A percentile compares a stretch with the other conserved stretches of the same genome.
Evolutionary conservation across 1,284 basidiomycete genomes (phyloP).

Genomic region (Bjerkandera adusta): DNA sequence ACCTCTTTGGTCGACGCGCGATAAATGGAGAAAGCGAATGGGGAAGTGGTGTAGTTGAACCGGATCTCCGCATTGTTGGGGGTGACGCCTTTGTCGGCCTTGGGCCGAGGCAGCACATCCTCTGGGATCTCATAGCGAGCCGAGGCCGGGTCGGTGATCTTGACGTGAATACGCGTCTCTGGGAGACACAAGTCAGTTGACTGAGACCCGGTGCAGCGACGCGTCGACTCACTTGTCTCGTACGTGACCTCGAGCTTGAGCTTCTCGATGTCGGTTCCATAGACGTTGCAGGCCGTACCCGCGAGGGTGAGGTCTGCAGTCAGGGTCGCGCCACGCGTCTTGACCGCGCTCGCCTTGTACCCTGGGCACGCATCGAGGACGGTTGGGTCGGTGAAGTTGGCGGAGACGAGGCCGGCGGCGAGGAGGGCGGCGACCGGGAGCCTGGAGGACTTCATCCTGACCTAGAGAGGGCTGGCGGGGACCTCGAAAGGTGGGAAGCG

Average conservation of each 20-base stretch:
- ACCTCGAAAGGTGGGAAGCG: not conserved
- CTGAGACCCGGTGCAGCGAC: too few relatives aligned
- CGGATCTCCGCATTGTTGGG: constrained; percentile 41
- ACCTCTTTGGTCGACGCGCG: constrained; percentile 53
- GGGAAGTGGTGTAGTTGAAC: constrained; percentile 67
- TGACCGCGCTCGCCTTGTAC: constrained; percentile 44
- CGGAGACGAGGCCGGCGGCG: constrained; percentile 7
- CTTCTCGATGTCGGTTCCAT: constrained; percentile 53
- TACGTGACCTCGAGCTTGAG: constrained; percentile 56
- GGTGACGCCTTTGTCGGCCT: constrained; percentile 26
- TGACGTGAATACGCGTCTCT: constrained; percentile 66
- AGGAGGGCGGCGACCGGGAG: not conserved
- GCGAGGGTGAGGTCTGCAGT: constrained; percentile 53
- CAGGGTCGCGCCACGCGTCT: constrained; percentile 36
- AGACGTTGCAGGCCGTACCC: constrained; percentile 60
- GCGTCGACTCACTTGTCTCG: constrained; percentile 44
- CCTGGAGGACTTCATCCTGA: constrained; percentile 3
- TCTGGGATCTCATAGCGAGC: constrained; percentile 69
- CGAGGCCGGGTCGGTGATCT: constrained; percentile 59
- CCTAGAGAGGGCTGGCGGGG: not conserved
- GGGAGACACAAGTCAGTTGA: constrained; percentile 2
- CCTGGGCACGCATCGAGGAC: constrained; percentile 52
- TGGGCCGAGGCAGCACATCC: constrained; percentile 62
- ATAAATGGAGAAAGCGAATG: constrained; percentile 72
- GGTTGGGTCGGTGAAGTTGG: constrained; percentile 30